phyloP scores from a whole-genome alignment of 768 basidiomycete genomes.

The Galerina sulciceps region DNA sequence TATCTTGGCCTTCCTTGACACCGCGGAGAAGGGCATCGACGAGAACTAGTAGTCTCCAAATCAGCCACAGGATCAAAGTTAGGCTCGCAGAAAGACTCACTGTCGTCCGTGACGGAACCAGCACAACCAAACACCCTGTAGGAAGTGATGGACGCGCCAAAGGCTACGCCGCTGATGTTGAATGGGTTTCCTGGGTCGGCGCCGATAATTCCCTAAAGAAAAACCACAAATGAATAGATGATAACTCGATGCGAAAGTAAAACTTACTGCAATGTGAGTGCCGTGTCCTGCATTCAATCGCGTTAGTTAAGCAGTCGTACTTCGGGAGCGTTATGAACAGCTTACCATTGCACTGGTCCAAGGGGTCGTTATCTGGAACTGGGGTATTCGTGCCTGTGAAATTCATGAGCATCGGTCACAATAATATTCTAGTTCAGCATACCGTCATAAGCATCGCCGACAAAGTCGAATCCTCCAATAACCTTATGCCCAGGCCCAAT shows the following conservation, averaged over 20 bases:
- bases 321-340: not conserved
- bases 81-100: constrained; percentile 33
- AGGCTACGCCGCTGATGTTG: constrained; percentile 75
- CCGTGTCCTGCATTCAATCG: constrained; percentile 40
- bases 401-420: not conserved
- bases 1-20: constrained; percentile 56
- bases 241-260: too few relatives aligned
- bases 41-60: constrained; percentile 26
- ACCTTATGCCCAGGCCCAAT: constrained; percentile 59
- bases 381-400: constrained; percentile 47
- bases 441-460: constrained; percentile 59
- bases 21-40: constrained; percentile 57
- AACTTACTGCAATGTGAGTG: constrained; percentile 49
- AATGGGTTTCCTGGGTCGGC: constrained; percentile 62
- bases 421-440: not conserved
- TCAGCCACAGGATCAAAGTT: not conserved
- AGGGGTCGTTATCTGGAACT: constrained; percentile 52
- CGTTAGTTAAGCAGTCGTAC: not conserved
- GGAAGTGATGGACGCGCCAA: constrained; percentile 53
- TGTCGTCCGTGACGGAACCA: constrained; percentile 53
- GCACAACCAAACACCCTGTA: constrained; percentile 68
- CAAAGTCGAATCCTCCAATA: constrained; percentile 60
- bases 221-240: not conserved
- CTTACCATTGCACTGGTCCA: constrained; percentile 53
- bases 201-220: constrained; percentile 59